These are phyloP conservation scores for Nakaseomyces sp. DNA, from an alignment of 1,139 yeast species.

Conservation along the genomic window DNA sequence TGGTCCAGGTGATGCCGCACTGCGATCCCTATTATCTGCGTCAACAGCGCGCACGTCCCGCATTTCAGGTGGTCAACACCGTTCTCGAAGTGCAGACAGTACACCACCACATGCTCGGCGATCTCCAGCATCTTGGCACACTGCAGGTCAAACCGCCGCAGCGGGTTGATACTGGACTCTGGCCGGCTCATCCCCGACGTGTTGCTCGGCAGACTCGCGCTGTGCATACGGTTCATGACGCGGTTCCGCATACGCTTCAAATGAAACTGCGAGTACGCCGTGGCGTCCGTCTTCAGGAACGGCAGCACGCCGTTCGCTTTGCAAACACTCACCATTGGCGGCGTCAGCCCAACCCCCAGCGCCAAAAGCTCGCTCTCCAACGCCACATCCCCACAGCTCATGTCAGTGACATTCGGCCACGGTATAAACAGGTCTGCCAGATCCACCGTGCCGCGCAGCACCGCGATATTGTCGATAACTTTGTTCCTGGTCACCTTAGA, in stretches of 20 bases:
- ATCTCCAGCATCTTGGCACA: conserved; percentile 27
- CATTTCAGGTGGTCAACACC: conserved; percentile 11
- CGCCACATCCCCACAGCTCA: not conserved
- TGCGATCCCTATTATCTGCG: conserved; percentile 16
- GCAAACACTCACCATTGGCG: conserved; percentile 14
- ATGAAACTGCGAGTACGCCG: conserved; percentile 12
- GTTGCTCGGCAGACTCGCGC: conserved; percentile 1
- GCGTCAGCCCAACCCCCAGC: not conserved
- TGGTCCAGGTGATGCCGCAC: conserved; percentile 8
- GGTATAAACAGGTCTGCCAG: conserved; percentile 51
- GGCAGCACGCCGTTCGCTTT: conserved; percentile 21
- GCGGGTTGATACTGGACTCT: conserved; percentile 19
- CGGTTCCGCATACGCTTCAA: conserved; percentile 13
- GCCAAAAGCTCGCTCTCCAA: conserved; percentile 7
- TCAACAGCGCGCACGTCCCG: conserved; percentile 15
- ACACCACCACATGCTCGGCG: conserved; percentile 22
- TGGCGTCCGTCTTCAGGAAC: conserved; percentile 23
- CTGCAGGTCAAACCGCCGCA: conserved; percentile 31
- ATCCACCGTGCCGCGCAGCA: conserved; percentile 45
- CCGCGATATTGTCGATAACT: conserved; percentile 42
- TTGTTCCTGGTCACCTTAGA: conserved; percentile 25
- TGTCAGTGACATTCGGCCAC: conserved; percentile 15
- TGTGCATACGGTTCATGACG: conserved; percentile 6
- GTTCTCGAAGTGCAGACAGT: conserved; percentile 19
- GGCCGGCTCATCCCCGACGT: conserved; percentile 5